Evolutionary conservation across 768 basidiomycete species (phyloP), one percentile per base, ranked within the genome.

Genomic region (Daedaleopsis nitida): DNA sequence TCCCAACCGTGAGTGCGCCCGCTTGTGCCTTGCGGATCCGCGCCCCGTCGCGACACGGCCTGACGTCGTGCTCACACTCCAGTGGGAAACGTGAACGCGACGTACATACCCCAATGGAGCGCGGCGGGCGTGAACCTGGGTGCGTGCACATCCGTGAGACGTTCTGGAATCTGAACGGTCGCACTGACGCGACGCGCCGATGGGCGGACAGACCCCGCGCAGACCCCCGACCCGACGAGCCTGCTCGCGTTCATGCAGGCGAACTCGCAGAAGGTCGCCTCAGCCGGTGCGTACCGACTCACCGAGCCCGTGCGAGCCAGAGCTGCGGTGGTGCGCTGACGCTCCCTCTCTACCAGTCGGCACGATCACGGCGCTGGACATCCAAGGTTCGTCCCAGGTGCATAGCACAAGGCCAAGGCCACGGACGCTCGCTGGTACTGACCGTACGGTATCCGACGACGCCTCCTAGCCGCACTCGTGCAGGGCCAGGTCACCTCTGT

Each of bases 401-500:
- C 10, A 21, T 12, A 1, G 37, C 17, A 21, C 14, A 43, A 10
- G 17, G 34, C 8, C n/a, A n/a, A n/a, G n/a, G n/a, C n/a, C n/a
- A n/a, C n/a, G n/a, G n/a, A n/a, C n/a, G n/a, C n/a, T n/a, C n/a
- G n/a, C n/a, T n/a, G n/a, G 23, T 23, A 43, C 21, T 49, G 35
- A 58, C 45, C 21, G 16, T 17, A 45, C n/a, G n/a, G n/a, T n/a
- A 47, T 54, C 17, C 44, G 14, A 16, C n/a, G 14, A 14, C 27
- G 27, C 27, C 27, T 3, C 14, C 47, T 8, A 65, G 69, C 66
- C 5, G 39, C 62, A 1, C 49, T 57, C 23, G 50, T 70, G n/a
- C 53, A 57, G 55, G 55, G 43, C 14, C 60, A 66, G 21, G 66
- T 58, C 5, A 62, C 59, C 13, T 59, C 57, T 13, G 54, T 32